These are phyloP conservation scores for Canna indica DNA, from an alignment of 176 grass and related monocot species.

Conservation along the genomic window DNA sequence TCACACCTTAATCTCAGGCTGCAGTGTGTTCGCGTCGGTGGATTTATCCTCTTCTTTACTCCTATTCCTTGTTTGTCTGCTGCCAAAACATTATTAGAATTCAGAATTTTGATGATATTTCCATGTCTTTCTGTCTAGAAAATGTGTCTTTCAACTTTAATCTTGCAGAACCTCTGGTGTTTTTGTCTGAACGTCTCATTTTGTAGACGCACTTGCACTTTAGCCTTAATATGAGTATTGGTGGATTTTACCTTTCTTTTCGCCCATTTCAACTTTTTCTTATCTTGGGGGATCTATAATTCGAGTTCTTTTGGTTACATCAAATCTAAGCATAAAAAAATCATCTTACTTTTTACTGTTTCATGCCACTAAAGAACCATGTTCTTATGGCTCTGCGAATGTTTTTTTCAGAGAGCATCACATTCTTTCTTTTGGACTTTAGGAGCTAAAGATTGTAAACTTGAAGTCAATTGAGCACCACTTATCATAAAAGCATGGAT, in stretches of 20 bases:
- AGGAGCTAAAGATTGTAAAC: neutral
- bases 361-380: neutral
- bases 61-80: neutral
- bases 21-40: neutral
- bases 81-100: neutral
- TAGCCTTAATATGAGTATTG: no score
- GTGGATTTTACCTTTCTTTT: no score
- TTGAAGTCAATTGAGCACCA: neutral
- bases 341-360: neutral
- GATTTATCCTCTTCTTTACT: neutral
- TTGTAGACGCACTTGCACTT: no score
- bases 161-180: no score
- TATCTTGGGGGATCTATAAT: no score
- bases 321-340: no score
- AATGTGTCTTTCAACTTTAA: no score
- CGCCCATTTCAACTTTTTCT: no score
- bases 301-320: neutral
- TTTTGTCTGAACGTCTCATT: no score
- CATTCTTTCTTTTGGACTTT: neutral
- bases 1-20: neutral
- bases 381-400: neutral
- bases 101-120: neutral
- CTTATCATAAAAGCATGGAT: conserved; percentile 43
- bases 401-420: neutral
- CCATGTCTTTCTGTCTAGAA: neutral